phyloP scores from a whole-genome alignment of 225 moss, liverwort and hornwort species.

The Pseudisothecium myosuroides region DNA sequence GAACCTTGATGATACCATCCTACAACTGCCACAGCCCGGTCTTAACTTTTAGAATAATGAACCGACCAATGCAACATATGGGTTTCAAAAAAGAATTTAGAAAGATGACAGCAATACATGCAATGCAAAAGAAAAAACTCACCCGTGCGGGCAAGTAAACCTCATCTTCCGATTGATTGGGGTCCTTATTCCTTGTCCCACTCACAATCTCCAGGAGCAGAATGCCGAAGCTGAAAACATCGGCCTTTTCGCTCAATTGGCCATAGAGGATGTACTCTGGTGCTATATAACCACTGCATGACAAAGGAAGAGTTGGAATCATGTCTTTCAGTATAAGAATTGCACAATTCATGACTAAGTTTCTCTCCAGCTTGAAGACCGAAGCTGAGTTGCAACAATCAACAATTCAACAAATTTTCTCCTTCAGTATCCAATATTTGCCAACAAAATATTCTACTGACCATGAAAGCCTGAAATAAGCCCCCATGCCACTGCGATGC shows the following conservation, averaged over 20 bases:
- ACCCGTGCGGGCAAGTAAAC: neutral
- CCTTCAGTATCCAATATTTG: neutral
- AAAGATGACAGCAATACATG: neutral
- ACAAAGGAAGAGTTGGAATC: neutral
- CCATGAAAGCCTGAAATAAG: neutral
- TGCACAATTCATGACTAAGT: neutral
- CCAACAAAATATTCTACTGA: neutral
- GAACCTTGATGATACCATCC: neutral
- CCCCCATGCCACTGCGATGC: neutral
- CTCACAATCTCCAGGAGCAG: constrained; percentile 24
- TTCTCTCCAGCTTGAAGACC: neutral
- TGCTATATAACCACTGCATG: constrained; percentile 17
- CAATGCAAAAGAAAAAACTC: neutral
- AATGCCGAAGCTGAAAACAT: constrained; percentile 30
- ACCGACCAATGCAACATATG: neutral
- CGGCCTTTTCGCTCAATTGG: constrained; percentile 23
- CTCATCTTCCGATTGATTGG: neutral
- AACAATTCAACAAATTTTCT: neutral
- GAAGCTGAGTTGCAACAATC: neutral
- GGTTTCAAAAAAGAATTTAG: neutral
- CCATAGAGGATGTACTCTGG: constrained; percentile 21
- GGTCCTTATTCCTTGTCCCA: constrained; percentile 5
- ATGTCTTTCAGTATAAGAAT: neutral
- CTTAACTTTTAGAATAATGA: neutral
- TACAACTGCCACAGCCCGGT: neutral